Conservation (phyloP, 805 yeast species). For the Sporopachydermia quercuum region DNA sequence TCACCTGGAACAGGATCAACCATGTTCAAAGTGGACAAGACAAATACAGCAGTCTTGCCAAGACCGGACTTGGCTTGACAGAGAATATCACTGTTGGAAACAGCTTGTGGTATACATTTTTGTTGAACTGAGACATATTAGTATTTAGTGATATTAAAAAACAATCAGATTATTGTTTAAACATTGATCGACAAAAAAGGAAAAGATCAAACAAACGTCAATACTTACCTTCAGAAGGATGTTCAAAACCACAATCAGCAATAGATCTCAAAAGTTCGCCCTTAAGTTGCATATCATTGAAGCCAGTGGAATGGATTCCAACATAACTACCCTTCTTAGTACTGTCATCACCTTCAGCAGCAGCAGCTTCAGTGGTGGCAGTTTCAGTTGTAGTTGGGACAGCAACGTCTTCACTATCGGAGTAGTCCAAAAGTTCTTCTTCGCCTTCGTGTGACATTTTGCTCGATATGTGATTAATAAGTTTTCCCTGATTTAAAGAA, state of each 20-base stretch:
- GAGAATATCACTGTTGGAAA: slow-evolving; percentile 91
- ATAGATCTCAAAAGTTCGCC: slow-evolving; percentile 96
- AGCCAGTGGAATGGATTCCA: slow-evolving; percentile 96
- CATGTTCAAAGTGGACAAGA: slow-evolving; percentile 89
- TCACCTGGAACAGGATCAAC: slow-evolving; percentile 96
- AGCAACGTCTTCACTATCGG: slow-evolving; percentile 93
- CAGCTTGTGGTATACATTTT: slow-evolving; percentile 95
- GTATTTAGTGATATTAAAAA: slow-evolving; percentile 6
- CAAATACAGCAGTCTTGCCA: slow-evolving; percentile 98
- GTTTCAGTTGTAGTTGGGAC: slow-evolving; percentile 40
- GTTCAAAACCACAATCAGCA: slow-evolving; percentile 98
- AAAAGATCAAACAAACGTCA: not conserved
- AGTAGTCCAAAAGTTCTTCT: slow-evolving; percentile 98
- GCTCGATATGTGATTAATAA: too few relatives aligned
- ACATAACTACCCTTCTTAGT: slow-evolving; percentile 95
- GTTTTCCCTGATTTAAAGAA: too few relatives aligned
- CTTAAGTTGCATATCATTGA: slow-evolving; percentile 91
- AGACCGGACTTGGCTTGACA: slow-evolving; percentile 99
- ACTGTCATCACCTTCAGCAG: slow-evolving; percentile 35
- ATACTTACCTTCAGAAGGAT: slow-evolving; percentile 93
- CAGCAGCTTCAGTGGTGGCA: slow-evolving; percentile 24
- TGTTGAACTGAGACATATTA: slow-evolving; percentile 63
- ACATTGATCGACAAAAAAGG: not conserved
- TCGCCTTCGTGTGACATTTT: slow-evolving; percentile 89
- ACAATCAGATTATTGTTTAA: too few relatives aligned